Evolutionary conservation across 495 filamentous ascomycete genomes (phyloP), one percentile per base, ranked within the genome.

Genomic region (Hypoxylon intermedium): DNA sequence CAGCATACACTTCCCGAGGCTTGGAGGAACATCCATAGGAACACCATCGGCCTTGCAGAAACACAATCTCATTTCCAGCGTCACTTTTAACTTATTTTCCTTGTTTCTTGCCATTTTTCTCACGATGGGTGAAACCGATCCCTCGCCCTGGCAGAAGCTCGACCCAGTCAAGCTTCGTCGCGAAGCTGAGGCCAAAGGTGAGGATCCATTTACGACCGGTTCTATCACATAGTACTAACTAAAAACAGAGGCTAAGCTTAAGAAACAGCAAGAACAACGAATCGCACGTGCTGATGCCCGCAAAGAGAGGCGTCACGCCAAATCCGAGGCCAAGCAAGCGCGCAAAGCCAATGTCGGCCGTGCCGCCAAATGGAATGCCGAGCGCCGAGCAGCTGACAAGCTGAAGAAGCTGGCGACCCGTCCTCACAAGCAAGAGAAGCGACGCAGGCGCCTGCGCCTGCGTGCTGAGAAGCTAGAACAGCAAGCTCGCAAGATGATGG

Each of bases 261-360:
- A 71, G 45, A 47, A 30, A 44, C 46, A 63, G 28, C 47, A 66
- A 30, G 61, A 71, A 13, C 65, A 68, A 18, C 63, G 67, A 42
- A 20, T 56, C 30, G 16, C 21, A 19, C 67, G 67, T 57, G 53
- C 65, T 34, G 68, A 65, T 48, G 42, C 48, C 41, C 70, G 70
- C 45, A 62, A 56, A 28, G 66, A 65, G 40, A 73, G 67, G 50
- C 71, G 66, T 4, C 66, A 69, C 37, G 53, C 57, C 31, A 73
- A 73, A 53, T 55, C 68, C 40, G 71, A 67, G 43, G 71, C 66
- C 12, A 71, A 71, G 61, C 51, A 58, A 56, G 58, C 68, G 13
- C 70, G 65, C 40, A 72, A 70, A 47, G 41, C 36, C 40, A 72
- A 70, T 11, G 53, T 72, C 31, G 34, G 46, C 31, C 65, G 46